Conservation (phyloP, 2,329 filamentous ascomycete species). For the Calonectria leucothoes region DNA sequence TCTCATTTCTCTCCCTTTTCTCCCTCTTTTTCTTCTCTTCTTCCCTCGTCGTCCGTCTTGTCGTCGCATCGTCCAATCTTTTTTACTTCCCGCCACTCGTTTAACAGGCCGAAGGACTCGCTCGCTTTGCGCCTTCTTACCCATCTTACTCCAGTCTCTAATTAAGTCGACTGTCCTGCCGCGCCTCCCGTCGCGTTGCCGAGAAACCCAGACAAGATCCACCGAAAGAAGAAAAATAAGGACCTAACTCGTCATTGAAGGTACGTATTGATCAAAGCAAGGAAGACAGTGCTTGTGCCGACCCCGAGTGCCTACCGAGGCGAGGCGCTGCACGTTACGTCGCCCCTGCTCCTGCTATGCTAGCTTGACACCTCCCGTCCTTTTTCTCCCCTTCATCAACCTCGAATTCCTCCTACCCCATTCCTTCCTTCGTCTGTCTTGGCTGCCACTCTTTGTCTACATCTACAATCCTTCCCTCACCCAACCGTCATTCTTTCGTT, state of each 20-base stretch:
- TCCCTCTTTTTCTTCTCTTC: constrained; percentile 39
- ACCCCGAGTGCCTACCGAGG: constrained; percentile 35
- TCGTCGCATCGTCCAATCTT: constrained; percentile 42
- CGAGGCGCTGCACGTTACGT: constrained; percentile 33
- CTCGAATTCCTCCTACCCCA: constrained; percentile 17
- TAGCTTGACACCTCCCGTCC: constrained; percentile 29
- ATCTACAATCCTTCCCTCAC: constrained; percentile 6
- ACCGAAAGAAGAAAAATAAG: constrained; percentile 29
- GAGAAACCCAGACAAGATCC: constrained; percentile 32
- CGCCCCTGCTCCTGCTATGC: constrained; percentile 38
- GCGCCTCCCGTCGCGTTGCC: constrained; percentile 35
- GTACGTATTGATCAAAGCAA: constrained; percentile 34
- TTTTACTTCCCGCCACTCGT: constrained; percentile 54
- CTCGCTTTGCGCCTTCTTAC: constrained; percentile 36
- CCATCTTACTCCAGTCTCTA: constrained; percentile 40
- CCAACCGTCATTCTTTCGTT: constrained; percentile 17
- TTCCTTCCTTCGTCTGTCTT: constrained; percentile 9
- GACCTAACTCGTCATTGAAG: constrained; percentile 35
- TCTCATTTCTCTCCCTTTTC: constrained; percentile 39
- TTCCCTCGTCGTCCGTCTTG: constrained; percentile 42
- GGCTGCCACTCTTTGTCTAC: constrained; percentile 10
- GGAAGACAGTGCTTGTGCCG: constrained; percentile 2
- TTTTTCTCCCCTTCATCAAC: constrained; percentile 33
- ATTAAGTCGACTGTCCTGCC: constrained; percentile 24
- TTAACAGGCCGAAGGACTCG: constrained; percentile 48